phyloP scores from a whole-genome alignment of 441 rosid species.

The Hura crepitans region DNA sequence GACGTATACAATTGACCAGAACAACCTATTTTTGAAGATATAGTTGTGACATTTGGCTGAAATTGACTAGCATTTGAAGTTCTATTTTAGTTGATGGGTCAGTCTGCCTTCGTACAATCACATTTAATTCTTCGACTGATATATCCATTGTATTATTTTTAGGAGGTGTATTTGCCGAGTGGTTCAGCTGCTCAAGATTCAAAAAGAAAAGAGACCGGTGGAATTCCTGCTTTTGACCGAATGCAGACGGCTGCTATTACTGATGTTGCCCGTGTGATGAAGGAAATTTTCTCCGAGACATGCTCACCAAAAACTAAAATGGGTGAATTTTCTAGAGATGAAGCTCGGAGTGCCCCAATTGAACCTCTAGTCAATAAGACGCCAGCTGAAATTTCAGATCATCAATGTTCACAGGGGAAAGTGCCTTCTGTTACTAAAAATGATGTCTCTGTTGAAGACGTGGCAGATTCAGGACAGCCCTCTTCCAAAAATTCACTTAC shows the following conservation, averaged over 20 bases:
- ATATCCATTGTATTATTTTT: background rate
- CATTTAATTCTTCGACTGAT: conserved; percentile 2
- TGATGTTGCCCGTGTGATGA: conserved; percentile 84
- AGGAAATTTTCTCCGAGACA: conserved; percentile 73
- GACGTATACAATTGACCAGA: background rate
- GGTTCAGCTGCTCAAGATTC: conserved; percentile 36
- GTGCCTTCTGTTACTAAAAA: conserved; percentile 11
- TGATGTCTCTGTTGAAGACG: no score
- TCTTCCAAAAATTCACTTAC: conserved; percentile 13
- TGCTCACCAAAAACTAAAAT: conserved; percentile 47
- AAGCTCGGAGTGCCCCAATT: conserved; percentile 26
- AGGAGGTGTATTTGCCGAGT: conserved; percentile 29
- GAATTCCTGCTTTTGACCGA: conserved; percentile 40
- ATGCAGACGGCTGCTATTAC: conserved; percentile 58
- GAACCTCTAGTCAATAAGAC: conserved; percentile 29
- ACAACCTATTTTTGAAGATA: background rate
- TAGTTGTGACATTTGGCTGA: background rate
- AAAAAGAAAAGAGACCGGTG: conserved; percentile 38
- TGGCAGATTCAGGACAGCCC: no score
- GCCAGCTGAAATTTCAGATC: conserved; percentile 23
- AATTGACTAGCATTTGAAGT: background rate
- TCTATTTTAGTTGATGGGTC: background rate
- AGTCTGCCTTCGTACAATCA: background rate
- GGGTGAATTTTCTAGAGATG: conserved; percentile 41
- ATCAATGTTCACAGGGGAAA: conserved; percentile 28